Base-by-base conservation (phyloP, 1,139 yeast species). In the Hanseniaspora sp. region DNA sequence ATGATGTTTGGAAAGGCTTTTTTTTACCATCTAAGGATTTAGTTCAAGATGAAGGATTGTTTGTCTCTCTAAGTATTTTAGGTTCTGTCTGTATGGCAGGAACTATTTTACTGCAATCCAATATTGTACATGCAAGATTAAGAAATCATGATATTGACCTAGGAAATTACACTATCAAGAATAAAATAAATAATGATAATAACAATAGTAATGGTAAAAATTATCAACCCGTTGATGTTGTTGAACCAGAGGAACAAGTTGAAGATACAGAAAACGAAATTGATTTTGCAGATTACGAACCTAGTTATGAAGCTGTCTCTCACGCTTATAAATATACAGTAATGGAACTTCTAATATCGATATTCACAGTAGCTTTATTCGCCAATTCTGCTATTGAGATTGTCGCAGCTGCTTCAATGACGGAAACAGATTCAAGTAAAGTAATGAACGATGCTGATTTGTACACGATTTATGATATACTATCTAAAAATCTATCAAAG, bases 71-170 rank as follows among this genome's bases (percentile, higher is more conserved):
- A 64, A 92, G 87, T 7, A 83, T 83, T 56, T 77, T 83, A 18
- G 94, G 94, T 37, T 85, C 88, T 48, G 83, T 92, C 0, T 90
- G 83, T 7, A 84, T 84, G 94, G 92, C 94, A 2, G 92, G 83
- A 63, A 82, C 88, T 0, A 71, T 84, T 56, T 83, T 78, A 61
- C 70, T 84, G 55, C 92, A 92, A 1, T 82, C 88, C 0, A 86
- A 86, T 6, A 74, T 84, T 54, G 92, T 83, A 4, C 88, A 83
- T 62, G 80, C 90, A 15, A 72, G 94, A 61, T 69, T 81, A 57
- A 79, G 79, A 63, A 87, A 83, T 51, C 82, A 71, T 60, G 87
- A 82, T 62, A 68, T 74, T 11, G 72, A 71, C 41, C 70, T 78
- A 31, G 56, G 58, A 9, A 44, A 54, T 12, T 60, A 56, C 9